Evolutionary conservation across 192 early-diverging fungal genomes (phyloP), one percentile per base, ranked within the genome.

Genomic region (Coemansia brasiliensis): DNA sequence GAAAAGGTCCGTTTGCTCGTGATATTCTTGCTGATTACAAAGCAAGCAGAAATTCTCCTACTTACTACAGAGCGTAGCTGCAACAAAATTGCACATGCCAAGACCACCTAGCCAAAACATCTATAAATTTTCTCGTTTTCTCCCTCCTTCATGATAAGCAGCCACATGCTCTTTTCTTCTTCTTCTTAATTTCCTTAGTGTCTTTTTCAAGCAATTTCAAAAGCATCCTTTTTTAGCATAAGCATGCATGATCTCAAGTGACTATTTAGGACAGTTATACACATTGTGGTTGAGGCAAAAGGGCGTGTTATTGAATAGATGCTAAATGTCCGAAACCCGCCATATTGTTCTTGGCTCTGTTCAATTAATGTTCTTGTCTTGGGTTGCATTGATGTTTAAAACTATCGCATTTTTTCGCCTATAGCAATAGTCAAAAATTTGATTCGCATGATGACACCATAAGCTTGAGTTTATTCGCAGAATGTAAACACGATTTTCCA

Each of bases 381-480:
- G 12, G 11, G 45, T 13, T 50, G 48, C 48, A 50, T 27, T 48
- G 45, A 50, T 50, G 48, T 50, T 13, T 26, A 16, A 40, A 3
- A 40, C 39, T 16, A 40, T n/a, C 39, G 22, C 22, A 11, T 5
- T 50, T 45, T 17, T 17, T 45, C 22, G 11, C 15, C 16, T 4
- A 15, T 21, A 45, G 43, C 48, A 24, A 49, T 2, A 8, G 5
- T 40, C 13, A 16, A 3, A 40, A 40, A 8, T 3, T 16, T 8
- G 39, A 37, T 43, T 11, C 17, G 13, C 37, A 42, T 61, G 35
- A 48, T 48, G 21, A 0, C 20, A 56, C 55, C 55, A 56, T 56
- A 56, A 56, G 39, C 40, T n/a, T n/a, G n/a, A n/a, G n/a, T n/a
- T n/a, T n/a, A n/a, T n/a, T n/a, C n/a, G n/a, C n/a, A n/a, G n/a